Base-by-base conservation (phyloP, 208 protist genomes). In the Crithidia mellificae region DNA sequence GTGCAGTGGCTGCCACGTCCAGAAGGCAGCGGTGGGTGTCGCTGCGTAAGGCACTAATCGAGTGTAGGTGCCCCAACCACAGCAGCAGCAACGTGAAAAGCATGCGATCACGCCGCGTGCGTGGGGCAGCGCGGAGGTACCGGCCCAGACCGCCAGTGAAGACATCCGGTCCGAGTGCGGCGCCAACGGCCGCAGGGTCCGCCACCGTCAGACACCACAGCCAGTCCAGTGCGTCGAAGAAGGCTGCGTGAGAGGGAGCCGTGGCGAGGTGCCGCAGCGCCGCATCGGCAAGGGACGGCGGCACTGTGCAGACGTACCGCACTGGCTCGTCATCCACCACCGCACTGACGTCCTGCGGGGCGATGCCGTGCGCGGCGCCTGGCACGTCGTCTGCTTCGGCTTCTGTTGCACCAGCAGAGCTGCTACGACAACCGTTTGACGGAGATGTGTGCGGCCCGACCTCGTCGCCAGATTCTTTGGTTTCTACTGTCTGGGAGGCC, bases 191-290 rank as follows among this genome's bases (percentile, higher is more conserved):
- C 5, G 25, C 49, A 1, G 77, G 73, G 50, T 78, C 83, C 1
- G 84, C 86, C 24, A 88, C 78, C 24, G 81, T 84, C 27, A 95
- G 39, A 49, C 84, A 91, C 85, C 86, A 92, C 25, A 95, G 47
- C 53, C 69, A 62, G 47, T 95, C 84, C 36, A 95, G 61, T 19
- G 76, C 63, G 34, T 51, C 51, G 46, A 92, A 92, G 74, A 90
- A 95, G 24, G 81, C 78, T 12, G 77, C 76, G 66, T 95, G 89
- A 0, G 72, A 85, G 56, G 51, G 22, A 52, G 66, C 65, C 2
- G 44, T 63, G n/a, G 71, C 66, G 32, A 91, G 58, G 52, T 72
- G 64, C 8, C 64, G 77, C 32, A 94, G 55, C 27, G 72, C 50
- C 32, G 72, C 63, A 24, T 64, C 58, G 1, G 71, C 52, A 4